A percentile compares a stretch with the other conserved stretches of the same genome.
Conservation (phyloP, 345 rosid species). For the Murraya paniculata region DNA sequence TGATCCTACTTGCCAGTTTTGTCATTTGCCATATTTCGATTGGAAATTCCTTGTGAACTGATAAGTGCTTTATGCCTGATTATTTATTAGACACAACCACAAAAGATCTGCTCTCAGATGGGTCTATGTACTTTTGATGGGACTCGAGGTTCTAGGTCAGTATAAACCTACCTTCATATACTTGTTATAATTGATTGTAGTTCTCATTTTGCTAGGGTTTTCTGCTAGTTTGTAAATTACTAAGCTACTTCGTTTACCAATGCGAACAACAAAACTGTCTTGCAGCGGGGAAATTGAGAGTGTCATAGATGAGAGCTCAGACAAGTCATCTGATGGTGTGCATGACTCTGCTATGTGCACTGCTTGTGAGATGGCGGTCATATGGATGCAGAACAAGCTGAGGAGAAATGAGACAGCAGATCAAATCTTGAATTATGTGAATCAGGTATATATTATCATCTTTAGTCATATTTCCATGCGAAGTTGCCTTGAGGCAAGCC, state of each 20-base stretch:
- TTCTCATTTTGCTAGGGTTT: background rate
- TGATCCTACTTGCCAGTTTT: background rate
- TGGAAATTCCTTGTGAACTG: background rate
- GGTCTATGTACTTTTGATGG: slow-evolving; percentile 82
- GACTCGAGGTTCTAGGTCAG: slow-evolving; percentile 62
- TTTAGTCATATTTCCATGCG: background rate
- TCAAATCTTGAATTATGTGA: slow-evolving; percentile 64
- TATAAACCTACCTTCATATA: background rate
- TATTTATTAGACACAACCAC: slow-evolving; percentile 52
- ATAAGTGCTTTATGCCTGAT: background rate
- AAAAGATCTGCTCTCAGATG: slow-evolving; percentile 76
- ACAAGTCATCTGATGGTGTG: slow-evolving; percentile 39
- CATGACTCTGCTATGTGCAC: slow-evolving; percentile 56
- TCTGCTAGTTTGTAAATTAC: background rate
- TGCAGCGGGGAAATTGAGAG: slow-evolving; percentile 68
- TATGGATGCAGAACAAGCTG: slow-evolving; percentile 86
- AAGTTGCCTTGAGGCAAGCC: slow-evolving; percentile 8
- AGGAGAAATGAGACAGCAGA: slow-evolving; percentile 65
- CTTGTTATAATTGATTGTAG: background rate
- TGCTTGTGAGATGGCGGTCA: slow-evolving; percentile 86
- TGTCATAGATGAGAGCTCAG: slow-evolving; percentile 40
- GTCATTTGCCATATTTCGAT: background rate
- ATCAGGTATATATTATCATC: slow-evolving; percentile 42
- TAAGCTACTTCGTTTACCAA: background rate
- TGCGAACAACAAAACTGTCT: background rate